A percentile compares a stretch with the other conserved stretches of the same genome.
Conservation (phyloP, 441 rosid genomes). For the Euphorbia schlechtendalii region DNA sequence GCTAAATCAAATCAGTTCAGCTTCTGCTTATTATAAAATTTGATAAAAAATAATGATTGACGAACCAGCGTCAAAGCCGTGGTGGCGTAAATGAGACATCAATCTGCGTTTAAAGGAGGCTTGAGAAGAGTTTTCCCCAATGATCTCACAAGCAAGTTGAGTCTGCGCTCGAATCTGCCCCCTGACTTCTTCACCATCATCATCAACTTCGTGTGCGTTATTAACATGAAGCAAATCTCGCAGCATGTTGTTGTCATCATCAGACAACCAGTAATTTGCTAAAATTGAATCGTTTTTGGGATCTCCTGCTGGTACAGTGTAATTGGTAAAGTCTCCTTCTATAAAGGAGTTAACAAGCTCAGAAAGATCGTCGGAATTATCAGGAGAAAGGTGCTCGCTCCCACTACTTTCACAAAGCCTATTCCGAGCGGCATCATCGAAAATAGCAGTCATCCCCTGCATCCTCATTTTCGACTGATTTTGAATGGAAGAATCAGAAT, state of each 20-base stretch:
- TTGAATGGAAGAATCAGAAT: not conserved
- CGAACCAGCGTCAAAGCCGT: slow-evolving; percentile 69
- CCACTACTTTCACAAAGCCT: slow-evolving; percentile 56
- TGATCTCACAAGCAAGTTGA: slow-evolving; percentile 19
- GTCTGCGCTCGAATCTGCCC: slow-evolving; percentile 28
- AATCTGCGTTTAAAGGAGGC: slow-evolving; percentile 39
- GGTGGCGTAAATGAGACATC: slow-evolving; percentile 45
- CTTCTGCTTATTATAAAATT: too few relatives aligned
- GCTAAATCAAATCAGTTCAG: too few relatives aligned
- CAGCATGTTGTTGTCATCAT: slow-evolving; percentile 32
- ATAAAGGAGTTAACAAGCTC: slow-evolving; percentile 67
- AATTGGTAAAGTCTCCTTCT: slow-evolving; percentile 31
- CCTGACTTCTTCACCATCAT: slow-evolving; percentile 23
- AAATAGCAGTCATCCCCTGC: slow-evolving; percentile 38
- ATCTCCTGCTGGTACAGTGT: not conserved
- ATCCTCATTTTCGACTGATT: slow-evolving; percentile 19
- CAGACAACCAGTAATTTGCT: slow-evolving; percentile 13
- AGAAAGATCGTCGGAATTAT: slow-evolving; percentile 38
- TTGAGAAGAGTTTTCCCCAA: slow-evolving; percentile 19
- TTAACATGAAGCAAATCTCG: slow-evolving; percentile 25
- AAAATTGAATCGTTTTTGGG: not conserved
- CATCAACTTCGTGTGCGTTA: too few relatives aligned
- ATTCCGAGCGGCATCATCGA: slow-evolving; percentile 39
- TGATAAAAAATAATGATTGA: too few relatives aligned
- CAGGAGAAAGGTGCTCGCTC: slow-evolving; percentile 47